A percentile compares a stretch with the other conserved stretches of the same genome.
Conservation (phyloP, 2,329 filamentous ascomycete genomes). For the Fusarium sororula region DNA sequence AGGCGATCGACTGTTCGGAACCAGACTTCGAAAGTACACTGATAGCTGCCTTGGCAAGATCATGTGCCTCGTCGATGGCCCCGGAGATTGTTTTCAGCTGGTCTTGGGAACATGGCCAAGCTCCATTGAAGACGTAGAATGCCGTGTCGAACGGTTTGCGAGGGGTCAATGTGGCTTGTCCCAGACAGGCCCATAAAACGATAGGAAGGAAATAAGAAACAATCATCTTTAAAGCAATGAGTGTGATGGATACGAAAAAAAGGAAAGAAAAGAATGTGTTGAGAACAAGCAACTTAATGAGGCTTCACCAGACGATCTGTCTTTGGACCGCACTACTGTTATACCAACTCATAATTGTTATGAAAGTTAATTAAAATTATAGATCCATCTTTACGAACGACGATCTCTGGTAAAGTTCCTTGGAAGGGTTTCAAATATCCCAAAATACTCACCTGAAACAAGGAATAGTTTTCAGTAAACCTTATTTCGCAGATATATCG, state of each 20-base stretch:
- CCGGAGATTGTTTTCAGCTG: not conserved
- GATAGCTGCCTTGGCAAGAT: not conserved
- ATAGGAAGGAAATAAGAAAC: not conserved
- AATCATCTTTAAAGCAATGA: not conserved
- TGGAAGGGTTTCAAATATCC: not conserved
- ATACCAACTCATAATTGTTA: not conserved
- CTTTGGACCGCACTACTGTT: no score
- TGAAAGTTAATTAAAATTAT: not conserved
- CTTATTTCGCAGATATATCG: not conserved
- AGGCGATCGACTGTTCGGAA: not conserved
- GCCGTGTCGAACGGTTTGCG: not conserved
- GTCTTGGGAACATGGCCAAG: not conserved
- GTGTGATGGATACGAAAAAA: not conserved
- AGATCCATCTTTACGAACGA: not conserved
- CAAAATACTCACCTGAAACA: not conserved
- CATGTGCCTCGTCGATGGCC: not conserved
- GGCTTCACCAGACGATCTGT: no score
- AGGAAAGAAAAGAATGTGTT: not conserved
- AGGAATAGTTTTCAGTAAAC: not conserved
- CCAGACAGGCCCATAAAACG: not conserved
- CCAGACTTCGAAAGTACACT: not conserved
- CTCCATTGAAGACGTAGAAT: not conserved
- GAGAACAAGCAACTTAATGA: not conserved
- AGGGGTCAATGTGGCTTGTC: not conserved
- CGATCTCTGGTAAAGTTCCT: not conserved